phyloP scores from a whole-genome alignment of 768 basidiomycete genomes.

The Cystofilobasidium macerans region DNA sequence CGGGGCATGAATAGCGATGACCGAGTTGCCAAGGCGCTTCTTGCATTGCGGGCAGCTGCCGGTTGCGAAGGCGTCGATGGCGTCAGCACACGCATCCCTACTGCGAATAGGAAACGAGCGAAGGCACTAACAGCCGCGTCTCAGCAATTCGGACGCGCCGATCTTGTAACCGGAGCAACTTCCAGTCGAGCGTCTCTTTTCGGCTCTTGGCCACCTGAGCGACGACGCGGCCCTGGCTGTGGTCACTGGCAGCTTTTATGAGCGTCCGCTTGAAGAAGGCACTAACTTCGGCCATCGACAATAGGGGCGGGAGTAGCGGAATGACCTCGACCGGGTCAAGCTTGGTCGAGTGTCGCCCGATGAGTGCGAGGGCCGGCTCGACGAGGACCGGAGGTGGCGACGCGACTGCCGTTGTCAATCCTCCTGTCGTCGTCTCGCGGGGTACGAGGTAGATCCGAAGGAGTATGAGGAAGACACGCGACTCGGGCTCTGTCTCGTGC shows the following conservation, averaged over 20 bases:
- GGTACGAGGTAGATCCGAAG: conserved; percentile 65
- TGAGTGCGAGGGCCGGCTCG: conserved; percentile 72
- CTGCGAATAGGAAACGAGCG: not conserved
- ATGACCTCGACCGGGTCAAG: conserved; percentile 73
- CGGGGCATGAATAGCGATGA: conserved; percentile 86
- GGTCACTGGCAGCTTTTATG: conserved; percentile 52
- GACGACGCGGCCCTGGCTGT: conserved; percentile 52
- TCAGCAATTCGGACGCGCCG: conserved; percentile 81
- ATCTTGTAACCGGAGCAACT: conserved; percentile 63
- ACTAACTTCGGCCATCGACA: conserved; percentile 67
- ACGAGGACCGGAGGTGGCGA: conserved; percentile 51
- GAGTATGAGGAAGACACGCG: conserved; percentile 65
- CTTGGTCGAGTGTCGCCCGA: conserved; percentile 68
- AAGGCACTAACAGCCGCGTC: conserved; percentile 65
- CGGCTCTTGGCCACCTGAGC: conserved; percentile 62
- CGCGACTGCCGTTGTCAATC: too few species aligned
- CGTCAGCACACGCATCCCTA: too few species aligned
- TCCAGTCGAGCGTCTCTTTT: conserved; percentile 62
- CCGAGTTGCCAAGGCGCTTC: conserved; percentile 81
- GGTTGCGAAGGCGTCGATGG: not conserved
- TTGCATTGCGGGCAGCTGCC: conserved; percentile 87
- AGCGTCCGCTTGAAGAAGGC: conserved; percentile 62
- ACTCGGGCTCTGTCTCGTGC: conserved; percentile 49
- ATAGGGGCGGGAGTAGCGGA: conserved; percentile 76
- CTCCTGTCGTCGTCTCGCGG: conserved; percentile 51